Evolutionary conservation across 2,329 filamentous ascomycete species (phyloP), one percentile per base, ranked within the genome.

Genomic region (Aspergillus spinulosporus): DNA sequence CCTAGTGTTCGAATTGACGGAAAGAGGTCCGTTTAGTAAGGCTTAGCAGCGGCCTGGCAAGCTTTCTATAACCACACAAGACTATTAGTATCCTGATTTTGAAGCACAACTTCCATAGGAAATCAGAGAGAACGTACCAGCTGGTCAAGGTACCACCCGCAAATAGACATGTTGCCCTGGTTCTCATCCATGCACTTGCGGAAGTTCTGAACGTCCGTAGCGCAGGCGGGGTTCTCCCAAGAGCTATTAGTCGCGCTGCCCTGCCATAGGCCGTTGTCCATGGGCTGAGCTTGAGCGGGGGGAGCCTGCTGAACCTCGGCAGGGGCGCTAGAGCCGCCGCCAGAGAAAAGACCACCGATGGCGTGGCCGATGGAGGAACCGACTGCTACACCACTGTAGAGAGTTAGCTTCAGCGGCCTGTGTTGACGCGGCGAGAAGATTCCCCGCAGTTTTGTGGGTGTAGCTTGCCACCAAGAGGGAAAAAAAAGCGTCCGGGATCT

Each of bases 141-240:
- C 84, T 99, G 93, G 76, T 99, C 94, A 68, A 99, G 80, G 76
- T 99, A 99, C 92, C 93, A 99, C 65, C 89, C 89, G 80, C 94
- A 99, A 72, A 97, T 95, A 72, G 88, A 88, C 88, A 99, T 86
- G 78, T 94, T 92, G 66, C 94, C 94, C 72, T 86, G 81, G 76
- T 99, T 89, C 72, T 97, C 90, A 76, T 97, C 92, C 88, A 99
- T 88, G 83, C 94, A 99, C 80, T 88, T 88, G 69, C 91, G 92
- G 83, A 99, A 97, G 78, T 84, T 85, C 76, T 87, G 85, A 53
- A 92, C 86, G 66, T 94, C 91, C 53, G 82, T 84, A 62, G 86
- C 85, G 79, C 94, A 99, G 74, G 88, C 89, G 77, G 82, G 71
- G 77, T 66, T 71, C 58, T 76, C 73, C 68, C 72, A 71, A 59